A percentile compares a stretch with the other conserved stretches of the same genome.
Conservation (phyloP, 2,329 filamentous ascomycete species). For the Dactylellina parvicollis region DNA sequence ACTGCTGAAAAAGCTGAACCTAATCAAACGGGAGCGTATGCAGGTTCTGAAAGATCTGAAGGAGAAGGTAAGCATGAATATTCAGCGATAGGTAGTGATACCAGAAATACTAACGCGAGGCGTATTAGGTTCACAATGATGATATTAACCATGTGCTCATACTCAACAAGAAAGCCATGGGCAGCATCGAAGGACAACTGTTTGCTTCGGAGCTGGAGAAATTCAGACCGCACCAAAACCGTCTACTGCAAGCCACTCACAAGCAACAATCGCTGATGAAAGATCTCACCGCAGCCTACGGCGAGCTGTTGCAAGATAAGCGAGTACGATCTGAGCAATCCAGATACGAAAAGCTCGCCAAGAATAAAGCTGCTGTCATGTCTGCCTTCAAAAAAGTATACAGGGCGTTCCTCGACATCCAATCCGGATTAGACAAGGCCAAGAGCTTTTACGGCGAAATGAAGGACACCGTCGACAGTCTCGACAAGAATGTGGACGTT, state of each 20-base stretch:
- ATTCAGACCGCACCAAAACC: slow-evolving; percentile 89
- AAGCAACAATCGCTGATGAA: slow-evolving; percentile 96
- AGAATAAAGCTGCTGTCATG: slow-evolving; percentile 82
- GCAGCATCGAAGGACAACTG: slow-evolving; percentile 88
- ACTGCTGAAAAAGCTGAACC: slow-evolving; percentile 85
- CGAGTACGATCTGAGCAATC: slow-evolving; percentile 91
- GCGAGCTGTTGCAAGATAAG: slow-evolving; percentile 89
- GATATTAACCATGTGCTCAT: slow-evolving; percentile 98
- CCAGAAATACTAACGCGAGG: slow-evolving; percentile 45
- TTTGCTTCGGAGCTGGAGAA: slow-evolving; percentile 98
- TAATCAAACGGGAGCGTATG: slow-evolving; percentile 89
- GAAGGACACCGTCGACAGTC: slow-evolving; percentile 89
- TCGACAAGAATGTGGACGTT: slow-evolving; percentile 94
- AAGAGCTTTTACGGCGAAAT: slow-evolving; percentile 96
- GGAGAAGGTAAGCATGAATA: slow-evolving; percentile 77
- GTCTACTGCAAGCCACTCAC: slow-evolving; percentile 90
- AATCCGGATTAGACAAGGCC: slow-evolving; percentile 84
- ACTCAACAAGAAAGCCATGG: slow-evolving; percentile 94
- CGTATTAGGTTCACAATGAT: slow-evolving; percentile 83
- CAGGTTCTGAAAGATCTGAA: slow-evolving; percentile 97
- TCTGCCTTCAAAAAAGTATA: slow-evolving; percentile 89
- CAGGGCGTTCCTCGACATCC: slow-evolving; percentile 89
- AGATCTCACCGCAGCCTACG: slow-evolving; percentile 87
- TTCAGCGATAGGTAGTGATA: slow-evolving; percentile 41
- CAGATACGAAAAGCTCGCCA: slow-evolving; percentile 89